phyloP scores from a whole-genome alignment of 805 yeast species.

The Cyberlindnera saturnus region DNA sequence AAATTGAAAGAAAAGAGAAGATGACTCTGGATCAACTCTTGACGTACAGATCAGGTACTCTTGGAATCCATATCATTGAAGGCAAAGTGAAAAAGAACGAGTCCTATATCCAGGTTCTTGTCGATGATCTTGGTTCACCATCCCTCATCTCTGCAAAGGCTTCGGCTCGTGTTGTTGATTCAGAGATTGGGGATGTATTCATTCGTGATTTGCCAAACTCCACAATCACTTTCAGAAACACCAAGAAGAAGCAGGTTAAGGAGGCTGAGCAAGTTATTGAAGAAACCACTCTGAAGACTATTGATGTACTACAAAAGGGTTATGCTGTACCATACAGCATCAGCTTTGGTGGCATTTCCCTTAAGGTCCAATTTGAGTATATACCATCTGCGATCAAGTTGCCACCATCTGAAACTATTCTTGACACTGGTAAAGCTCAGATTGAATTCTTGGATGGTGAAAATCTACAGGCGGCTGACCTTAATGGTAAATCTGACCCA shows the following conservation, averaged over 20 bases:
- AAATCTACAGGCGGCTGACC: constrained; percentile 52
- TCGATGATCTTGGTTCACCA: constrained; percentile 63
- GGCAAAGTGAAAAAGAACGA: constrained; percentile 47
- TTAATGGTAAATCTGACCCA: constrained; percentile 78
- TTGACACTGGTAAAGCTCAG: constrained; percentile 61
- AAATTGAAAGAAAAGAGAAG: constrained; percentile 34
- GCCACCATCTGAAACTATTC: constrained; percentile 53
- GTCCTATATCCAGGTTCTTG: constrained; percentile 47
- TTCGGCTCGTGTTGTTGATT: constrained; percentile 37
- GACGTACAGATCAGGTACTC: constrained; percentile 54
- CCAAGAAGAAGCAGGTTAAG: constrained; percentile 44
- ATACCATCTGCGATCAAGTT: constrained; percentile 51
- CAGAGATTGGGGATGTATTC: constrained; percentile 53
- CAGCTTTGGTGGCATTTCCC: constrained; percentile 33
- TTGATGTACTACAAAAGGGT: constrained; percentile 47
- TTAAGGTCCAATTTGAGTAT: constrained; percentile 50
- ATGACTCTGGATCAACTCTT: constrained; percentile 48
- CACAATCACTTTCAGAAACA: constrained; percentile 46
- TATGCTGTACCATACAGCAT: constrained; percentile 41
- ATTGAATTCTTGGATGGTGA: constrained; percentile 53
- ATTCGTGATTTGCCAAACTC: constrained; percentile 69
- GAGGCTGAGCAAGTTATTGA: constrained; percentile 42
- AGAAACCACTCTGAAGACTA: constrained; percentile 44
- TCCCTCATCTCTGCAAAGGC: constrained; percentile 46
- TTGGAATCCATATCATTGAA: constrained; percentile 45